Base-by-base conservation (phyloP, 352 stramenopile species). In the Stramenopiles sp. region DNA sequence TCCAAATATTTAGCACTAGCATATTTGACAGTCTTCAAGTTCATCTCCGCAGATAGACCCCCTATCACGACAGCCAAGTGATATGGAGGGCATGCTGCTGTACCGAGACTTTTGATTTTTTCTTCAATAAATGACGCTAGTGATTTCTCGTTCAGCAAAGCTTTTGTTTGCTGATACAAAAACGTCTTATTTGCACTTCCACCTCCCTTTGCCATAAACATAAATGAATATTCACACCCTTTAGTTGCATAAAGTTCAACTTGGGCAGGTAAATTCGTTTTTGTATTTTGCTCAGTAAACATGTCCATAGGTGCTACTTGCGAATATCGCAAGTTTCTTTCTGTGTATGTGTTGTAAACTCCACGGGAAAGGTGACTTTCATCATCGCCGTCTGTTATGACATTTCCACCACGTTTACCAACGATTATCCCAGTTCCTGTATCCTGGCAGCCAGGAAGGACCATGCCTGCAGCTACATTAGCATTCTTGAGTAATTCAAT, bases 111-210 rank as follows among this genome's bases (percentile, higher is more conserved):
- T 83, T 94, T 95, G 78, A 96, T 92, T 44, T 95, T 94, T 55
- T 92, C 86, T 81, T 93, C 86, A 32, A 96, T 80, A 81, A 92
- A 93, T 1, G 84, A 71, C 84, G 92, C 87, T 1, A 96, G 86
- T 71, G 84, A 87, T 30, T 89, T 89, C 7, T 87, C 84, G 80
- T 95, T 96, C 30, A 96, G 83, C 22, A 95, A 84, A 1, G 91
- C 90, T 83, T 96, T 96, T n/a, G 91, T 96, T 84, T 95, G 88
- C 82, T 96, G 91, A 84, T 92, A 95, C 30, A 96, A 82, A 85
- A 94, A 96, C 0, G 91, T 95, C 82, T 96, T 96, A 84, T 96
- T 96, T 0, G 91, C 91, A 32, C 86, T 92, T 55, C 91, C 91
- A 80, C 91, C 91, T 67, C 91, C 91, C 85, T 96, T 96, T 80